Conservation (phyloP, 2,329 filamentous ascomycete species). For the Trichothecium roseum region DNA sequence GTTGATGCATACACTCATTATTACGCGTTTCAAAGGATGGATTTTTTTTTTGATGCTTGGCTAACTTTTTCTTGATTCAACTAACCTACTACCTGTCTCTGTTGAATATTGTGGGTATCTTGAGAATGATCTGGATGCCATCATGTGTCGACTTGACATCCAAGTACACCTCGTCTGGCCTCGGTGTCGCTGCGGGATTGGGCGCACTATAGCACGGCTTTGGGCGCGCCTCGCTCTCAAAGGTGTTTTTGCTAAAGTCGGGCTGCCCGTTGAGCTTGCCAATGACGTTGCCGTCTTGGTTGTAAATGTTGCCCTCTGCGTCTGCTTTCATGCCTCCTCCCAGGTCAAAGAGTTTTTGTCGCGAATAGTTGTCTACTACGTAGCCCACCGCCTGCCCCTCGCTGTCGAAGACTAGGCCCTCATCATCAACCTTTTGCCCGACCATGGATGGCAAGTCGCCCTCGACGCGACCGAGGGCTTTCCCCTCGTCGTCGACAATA, state of each 20-base stretch:
- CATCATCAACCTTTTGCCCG: constrained; percentile 32
- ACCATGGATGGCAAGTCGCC: constrained; percentile 47
- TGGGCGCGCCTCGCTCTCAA: not conserved
- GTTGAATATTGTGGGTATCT: constrained; percentile 45
- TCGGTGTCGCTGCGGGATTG: constrained; percentile 22
- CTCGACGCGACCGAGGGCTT: constrained; percentile 39
- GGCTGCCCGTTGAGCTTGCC: constrained; percentile 47
- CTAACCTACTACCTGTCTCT: constrained; percentile 10
- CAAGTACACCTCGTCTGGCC: constrained; percentile 43
- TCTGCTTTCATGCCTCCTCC: constrained; percentile 45
- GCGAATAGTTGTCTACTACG: constrained; percentile 48
- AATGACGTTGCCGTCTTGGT: constrained; percentile 45
- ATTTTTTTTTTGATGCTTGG: too few relatives aligned
- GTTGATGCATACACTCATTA: too few relatives aligned
- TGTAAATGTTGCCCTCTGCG: constrained; percentile 45
- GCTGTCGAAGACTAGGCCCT: constrained; percentile 54
- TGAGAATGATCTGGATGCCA: constrained; percentile 46
- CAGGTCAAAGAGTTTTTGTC: constrained; percentile 31
- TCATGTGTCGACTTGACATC: constrained; percentile 48
- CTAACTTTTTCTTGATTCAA: not conserved
- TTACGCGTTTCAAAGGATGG: too few relatives aligned
- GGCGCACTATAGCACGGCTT: constrained; percentile 1
- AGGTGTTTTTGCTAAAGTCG: constrained; percentile 1
- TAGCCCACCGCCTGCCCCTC: constrained; percentile 73
- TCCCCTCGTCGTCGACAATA: constrained; percentile 37